phyloP scores from a whole-genome alignment of 495 filamentous ascomycete species.

The Trichoderma parareesei region DNA sequence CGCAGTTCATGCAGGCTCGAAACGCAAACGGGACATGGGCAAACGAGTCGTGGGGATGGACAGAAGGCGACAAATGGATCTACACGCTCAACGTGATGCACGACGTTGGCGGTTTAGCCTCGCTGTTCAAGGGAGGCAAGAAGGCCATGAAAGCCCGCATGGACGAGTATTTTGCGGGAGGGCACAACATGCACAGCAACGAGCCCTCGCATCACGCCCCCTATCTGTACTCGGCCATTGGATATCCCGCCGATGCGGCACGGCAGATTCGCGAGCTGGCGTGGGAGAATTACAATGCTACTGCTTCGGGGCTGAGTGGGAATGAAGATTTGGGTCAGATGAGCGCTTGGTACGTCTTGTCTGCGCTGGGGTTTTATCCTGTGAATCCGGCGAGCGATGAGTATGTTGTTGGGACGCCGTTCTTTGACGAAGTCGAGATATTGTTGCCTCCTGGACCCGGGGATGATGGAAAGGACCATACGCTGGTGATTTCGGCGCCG shows the following conservation, averaged over 20 bases:
- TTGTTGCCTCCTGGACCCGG: conserved; percentile 17
- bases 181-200: conserved; percentile 30
- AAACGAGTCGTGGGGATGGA: conserved; percentile 25
- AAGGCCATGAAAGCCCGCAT: conserved; percentile 22
- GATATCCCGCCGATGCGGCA: conserved; percentile 19
- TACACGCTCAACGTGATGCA: conserved; percentile 28
- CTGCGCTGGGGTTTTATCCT: conserved; percentile 24
- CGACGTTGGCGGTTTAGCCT: conserved; percentile 21
- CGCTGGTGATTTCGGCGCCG: conserved; percentile 2
- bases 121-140: conserved; percentile 21
- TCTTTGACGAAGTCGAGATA: conserved; percentile 23
- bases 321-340: conserved; percentile 28
- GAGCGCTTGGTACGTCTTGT: conserved; percentile 28
- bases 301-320: conserved; percentile 23
- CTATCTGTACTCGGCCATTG: conserved; percentile 25
- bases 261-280: conserved; percentile 20
- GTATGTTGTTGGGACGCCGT: conserved; percentile 24
- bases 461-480: conserved; percentile 16
- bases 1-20: conserved; percentile 26
- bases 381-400: conserved; percentile 24
- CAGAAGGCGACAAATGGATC: conserved; percentile 25
- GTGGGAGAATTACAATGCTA: conserved; percentile 25
- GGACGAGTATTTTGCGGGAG: conserved; percentile 24
- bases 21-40: conserved; percentile 26
- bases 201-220: conserved; percentile 26